Evolutionary conservation across 441 rosid species (phyloP), one percentile per base, ranked within the genome.

Genomic region (Populus tomentosa): DNA sequence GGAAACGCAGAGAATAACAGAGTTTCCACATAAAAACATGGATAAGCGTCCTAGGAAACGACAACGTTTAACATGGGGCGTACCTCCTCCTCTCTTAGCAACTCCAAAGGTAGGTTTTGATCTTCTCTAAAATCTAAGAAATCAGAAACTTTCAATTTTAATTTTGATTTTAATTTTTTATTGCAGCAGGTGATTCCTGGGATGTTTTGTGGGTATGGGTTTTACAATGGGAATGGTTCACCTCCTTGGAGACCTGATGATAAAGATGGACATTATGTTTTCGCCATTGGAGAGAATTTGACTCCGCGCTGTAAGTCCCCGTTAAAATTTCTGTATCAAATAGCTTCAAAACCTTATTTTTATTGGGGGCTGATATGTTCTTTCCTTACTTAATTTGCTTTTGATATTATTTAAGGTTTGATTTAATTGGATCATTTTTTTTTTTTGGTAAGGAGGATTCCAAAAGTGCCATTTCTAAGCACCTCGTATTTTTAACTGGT

Each of bases 231-330:
- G 38, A 85, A 88, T 76, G 87, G 81, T 50, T 93, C 98, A 28
- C 98, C 98, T 77, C 98, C 98, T 5, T 93, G 97, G 98, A 86
- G 98, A 79, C 89, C 92, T 16, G 98, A 94, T 83, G 97, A 93
- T 83, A 93, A 93, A 86, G 98, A 94, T 74, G 98, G 98, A 2
- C 98, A 93, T 83, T 94, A 86, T 75, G 90, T 90, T 69, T 94
- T 89, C 78, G 84, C 88, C 20, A 69, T 93, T 32, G 97, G 98
- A 75, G 98, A 93, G 77, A 84, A 83, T 83, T 84, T 94, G 75
- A 91, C 95, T 72, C 80, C 93, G 56, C 91, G 97, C 79, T 93
- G 98, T 94, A 86, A 84, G 87, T 78, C 28, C 23, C 32, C 26
- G 4, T 30, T 30, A 50, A 30, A 62, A 62, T 62, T 23, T 10